A percentile compares a stretch with the other conserved stretches of the same genome.
These are phyloP conservation scores for Murraya paniculata DNA, from an alignment of 345 rosid species.

Conservation along the genomic window DNA sequence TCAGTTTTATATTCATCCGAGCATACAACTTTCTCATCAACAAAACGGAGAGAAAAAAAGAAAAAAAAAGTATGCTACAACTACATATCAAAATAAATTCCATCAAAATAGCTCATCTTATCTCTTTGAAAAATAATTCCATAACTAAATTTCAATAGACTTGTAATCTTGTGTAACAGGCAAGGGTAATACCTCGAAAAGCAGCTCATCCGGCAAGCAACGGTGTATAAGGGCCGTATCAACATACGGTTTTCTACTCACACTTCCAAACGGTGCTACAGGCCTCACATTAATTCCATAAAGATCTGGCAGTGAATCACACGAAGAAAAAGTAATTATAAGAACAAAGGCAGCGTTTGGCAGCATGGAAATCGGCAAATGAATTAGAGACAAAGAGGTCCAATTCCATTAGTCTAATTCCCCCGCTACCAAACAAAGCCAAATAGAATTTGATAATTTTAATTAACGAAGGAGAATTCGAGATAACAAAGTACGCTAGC, in stretches of 20 bases:
- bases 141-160: neutral
- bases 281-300: constrained; percentile 86
- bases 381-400: neutral
- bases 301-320: constrained; percentile 49
- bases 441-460: neutral
- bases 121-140: neutral
- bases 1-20: neutral
- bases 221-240: constrained; percentile 83
- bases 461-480: neutral
- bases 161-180: neutral
- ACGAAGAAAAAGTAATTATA: neutral
- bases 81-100: neutral
- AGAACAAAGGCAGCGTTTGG: neutral
- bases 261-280: constrained; percentile 78
- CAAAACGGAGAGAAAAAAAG: neutral
- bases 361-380: neutral
- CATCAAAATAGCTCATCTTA: neutral
- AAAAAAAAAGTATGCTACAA: no score
- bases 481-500: neutral
- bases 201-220: constrained; percentile 87
- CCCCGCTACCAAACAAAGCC: neutral
- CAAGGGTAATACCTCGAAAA: constrained; percentile 65
- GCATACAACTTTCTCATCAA: neutral
- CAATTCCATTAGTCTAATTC: neutral
- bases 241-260: constrained; percentile 50